Percentiles rank a stretch among this genome's conserved stretches.
Evolutionary conservation across 495 filamentous ascomycete genomes (phyloP).

Genomic region (Tuber magnatum): DNA sequence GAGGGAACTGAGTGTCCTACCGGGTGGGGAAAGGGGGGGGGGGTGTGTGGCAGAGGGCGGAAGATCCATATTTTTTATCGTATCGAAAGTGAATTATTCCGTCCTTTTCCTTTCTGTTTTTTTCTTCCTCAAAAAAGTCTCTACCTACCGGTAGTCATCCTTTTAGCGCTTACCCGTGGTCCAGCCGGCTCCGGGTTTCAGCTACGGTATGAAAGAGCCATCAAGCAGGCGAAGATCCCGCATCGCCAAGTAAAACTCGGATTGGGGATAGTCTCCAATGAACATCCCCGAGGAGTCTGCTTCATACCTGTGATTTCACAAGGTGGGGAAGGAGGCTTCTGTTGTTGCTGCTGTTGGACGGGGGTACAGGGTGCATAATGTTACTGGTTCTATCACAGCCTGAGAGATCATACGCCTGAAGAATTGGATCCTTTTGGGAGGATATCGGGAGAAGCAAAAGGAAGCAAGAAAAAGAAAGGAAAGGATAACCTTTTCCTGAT

Average conservation of each 20-base stretch:
- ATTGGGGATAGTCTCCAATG: neutral
- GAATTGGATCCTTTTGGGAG: neutral
- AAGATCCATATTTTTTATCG: neutral
- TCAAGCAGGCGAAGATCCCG: neutral
- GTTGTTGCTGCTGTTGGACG: neutral
- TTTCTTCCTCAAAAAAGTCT: neutral
- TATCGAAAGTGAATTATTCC: neutral
- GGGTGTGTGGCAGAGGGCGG: neutral
- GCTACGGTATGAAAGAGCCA: neutral
- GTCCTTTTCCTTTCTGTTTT: neutral
- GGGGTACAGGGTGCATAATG: neutral
- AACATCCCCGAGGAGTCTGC: neutral
- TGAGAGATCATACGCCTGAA: neutral
- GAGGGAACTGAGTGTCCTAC: neutral
- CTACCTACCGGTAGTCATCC: neutral
- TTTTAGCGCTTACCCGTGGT: neutral
- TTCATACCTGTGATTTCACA: neutral
- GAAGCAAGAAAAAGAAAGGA: constrained; percentile 3
- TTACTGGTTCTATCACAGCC: neutral
- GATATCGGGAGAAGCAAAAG: neutral
- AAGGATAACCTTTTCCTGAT: neutral
- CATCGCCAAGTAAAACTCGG: neutral
- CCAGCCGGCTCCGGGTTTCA: neutral
- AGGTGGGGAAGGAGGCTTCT: constrained; percentile 1
- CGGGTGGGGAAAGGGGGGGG: neutral